Evolutionary conservation across 495 filamentous ascomycete genomes (phyloP), one percentile per base, ranked within the genome.

Genomic region (Margaritispora aquatica): DNA sequence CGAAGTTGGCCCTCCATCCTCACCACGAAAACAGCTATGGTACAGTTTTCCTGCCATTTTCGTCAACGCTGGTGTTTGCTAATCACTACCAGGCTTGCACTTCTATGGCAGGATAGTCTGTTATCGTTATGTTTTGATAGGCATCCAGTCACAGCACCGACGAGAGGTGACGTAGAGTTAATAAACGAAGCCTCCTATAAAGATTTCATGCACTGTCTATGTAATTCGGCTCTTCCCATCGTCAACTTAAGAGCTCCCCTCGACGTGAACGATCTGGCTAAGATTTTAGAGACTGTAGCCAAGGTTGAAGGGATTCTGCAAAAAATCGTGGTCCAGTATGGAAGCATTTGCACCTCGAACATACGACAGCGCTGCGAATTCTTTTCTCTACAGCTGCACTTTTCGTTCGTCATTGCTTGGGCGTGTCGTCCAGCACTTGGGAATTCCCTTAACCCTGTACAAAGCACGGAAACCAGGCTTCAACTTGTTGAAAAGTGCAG

Each of bases 401-500:
- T 77, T 0, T 74, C 76, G 3, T 80, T 77, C 36, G 72, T 77
- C 24, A 66, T 80, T 11, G 78, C 77, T 1, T 77, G 79, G 5
- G 74, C 71, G 67, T 80, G 78, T 57, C 76, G 78, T 1, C 76
- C 78, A 4, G 77, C 78, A 73, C 75, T 54, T 69, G 64, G 51
- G 64, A 64, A 22, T 63, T 55, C 2, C 69, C 77, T 22, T 70
- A 71, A 8, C 20, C 64, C 0, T 44, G n/a, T n/a, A n/a, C n/a
- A n/a, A n/a, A n/a, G n/a, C n/a, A n/a, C n/a, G n/a, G n/a, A n/a
- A n/a, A n/a, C n/a, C 8, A 9, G 38, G 38, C 38, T 15, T 15
- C 67, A 70, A 1, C 69, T 80, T 2, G 73, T 74, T 11, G 74
- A 79, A 20, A 70, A 71, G n/a, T 87, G 84, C 69, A 80, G 84